These are phyloP conservation scores for Sistotremastrum niveocremeum DNA, from an alignment of 768 basidiomycete species.

Conservation along the genomic window DNA sequence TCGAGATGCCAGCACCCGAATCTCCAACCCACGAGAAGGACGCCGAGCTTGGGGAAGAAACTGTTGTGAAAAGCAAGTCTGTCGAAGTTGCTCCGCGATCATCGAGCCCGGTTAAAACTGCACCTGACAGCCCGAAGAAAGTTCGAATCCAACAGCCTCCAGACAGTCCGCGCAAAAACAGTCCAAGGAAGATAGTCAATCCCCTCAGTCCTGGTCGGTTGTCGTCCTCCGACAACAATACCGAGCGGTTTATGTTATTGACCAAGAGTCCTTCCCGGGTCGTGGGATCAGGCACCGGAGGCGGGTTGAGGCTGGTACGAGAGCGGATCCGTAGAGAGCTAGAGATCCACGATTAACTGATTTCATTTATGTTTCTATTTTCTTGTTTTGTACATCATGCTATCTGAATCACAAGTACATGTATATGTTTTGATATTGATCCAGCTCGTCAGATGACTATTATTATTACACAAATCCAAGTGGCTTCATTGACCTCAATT, in stretches of 20 bases:
- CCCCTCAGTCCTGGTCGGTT: constrained; percentile 15
- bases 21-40: constrained; percentile 3
- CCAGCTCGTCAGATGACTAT: too few species aligned
- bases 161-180: constrained; percentile 14
- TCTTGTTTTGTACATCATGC: constrained; percentile 11
- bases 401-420: too few species aligned
- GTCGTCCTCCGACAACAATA: constrained; percentile 41
- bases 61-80: not conserved
- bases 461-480: too few species aligned
- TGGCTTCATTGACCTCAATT: too few species aligned
- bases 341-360: constrained; percentile 44
- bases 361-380: constrained; percentile 16
- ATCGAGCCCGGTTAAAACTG: constrained; percentile 27
- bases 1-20: constrained; percentile 30
- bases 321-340: constrained; percentile 73
- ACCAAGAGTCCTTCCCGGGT: constrained; percentile 62
- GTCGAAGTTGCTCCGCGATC: not conserved
- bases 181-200: constrained; percentile 7
- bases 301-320: constrained; percentile 65
- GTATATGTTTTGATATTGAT: too few species aligned
- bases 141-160: constrained; percentile 22
- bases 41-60: not conserved
- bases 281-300: constrained; percentile 39
- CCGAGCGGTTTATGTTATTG: constrained; percentile 32
- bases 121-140: constrained; percentile 19